Base-by-base conservation (phyloP, 768 basidiomycete species). In the Crepidotus variabilis region DNA sequence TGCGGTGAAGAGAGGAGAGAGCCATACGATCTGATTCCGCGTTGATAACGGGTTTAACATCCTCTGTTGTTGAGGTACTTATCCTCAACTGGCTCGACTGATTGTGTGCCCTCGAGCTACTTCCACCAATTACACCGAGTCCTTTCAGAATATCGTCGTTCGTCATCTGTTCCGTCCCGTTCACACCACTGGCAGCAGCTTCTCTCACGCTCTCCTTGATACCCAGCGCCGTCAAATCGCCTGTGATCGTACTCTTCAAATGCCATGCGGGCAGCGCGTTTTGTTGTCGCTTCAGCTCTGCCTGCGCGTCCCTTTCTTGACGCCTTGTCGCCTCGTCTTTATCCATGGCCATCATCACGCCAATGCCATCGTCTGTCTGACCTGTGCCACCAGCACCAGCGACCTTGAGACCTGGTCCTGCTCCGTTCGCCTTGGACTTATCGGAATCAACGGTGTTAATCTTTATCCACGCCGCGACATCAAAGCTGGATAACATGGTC, bases 201-300 rank as follows among this genome's bases (percentile, higher is more conserved):
- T 78, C 71, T 55, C 86, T 74, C n/a, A 81, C 84, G 59, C 69
- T 82, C 67, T 91, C 89, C 63, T 85, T 82, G 56, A 90, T 80
- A 18, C 94, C 93, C 39, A 95, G 77, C 20, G 92, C 88, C 0
- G 96, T 97, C 58, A 94, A 75, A 61, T 95, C 90, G 8, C 94
- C 94, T 2, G 93, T 87, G 58, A 99, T 93, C 2, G 97, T 99
- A 67, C 93, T 95, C 71, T 92, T 90, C 62, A 94, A 80, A 75
- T 97, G 92, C 97, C 97, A 99, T 11, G 89, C 78, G 0, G 97
- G 97, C 47, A 99, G 75, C 0, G 86, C 83, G 67, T 98, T 98
- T 74, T 98, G 94, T 67, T 88, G 83, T 56, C 92, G 74, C 72
- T 94, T 94, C 54, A 87, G 82, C 56, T 90, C 90, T 1, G 90